These are phyloP conservation scores for Kitagawia praeruptora DNA, from an alignment of 129 eudicot genomes.

Conservation along the genomic window DNA sequence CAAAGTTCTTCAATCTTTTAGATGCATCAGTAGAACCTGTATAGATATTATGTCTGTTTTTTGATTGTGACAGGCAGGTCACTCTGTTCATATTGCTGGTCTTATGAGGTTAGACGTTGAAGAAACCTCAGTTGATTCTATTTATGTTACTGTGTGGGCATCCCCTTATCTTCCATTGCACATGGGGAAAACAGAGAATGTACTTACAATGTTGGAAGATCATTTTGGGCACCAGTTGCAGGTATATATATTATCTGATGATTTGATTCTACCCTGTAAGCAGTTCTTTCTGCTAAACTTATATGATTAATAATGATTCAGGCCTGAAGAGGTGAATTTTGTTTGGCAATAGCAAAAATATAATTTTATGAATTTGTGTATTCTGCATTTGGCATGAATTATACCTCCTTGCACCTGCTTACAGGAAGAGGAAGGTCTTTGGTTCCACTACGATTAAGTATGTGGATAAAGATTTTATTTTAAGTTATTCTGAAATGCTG, in stretches of 20 bases:
- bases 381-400: not conserved
- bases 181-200: conserved; percentile 86
- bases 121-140: conserved; percentile 54
- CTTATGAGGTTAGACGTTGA: conserved; percentile 77
- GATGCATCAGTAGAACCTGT: not conserved
- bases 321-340: not conserved
- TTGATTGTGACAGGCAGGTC: conserved; percentile 43
- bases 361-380: not conserved
- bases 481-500: not conserved
- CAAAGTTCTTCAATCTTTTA: not conserved
- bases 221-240: conserved; percentile 89
- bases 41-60: conserved; percentile 11
- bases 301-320: not conserved
- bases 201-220: conserved; percentile 48
- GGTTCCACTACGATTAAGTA: not conserved
- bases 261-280: not conserved
- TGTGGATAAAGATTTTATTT: not conserved
- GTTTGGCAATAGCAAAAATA: not conserved
- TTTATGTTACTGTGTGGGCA: conserved; percentile 92
- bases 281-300: not conserved
- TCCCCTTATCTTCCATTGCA: conserved; percentile 74
- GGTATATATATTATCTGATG: conserved; percentile 29
- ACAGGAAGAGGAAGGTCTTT: not conserved
- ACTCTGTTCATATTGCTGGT: conserved; percentile 87
- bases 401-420: not conserved